Conservation (phyloP, 179 eudicot genomes). For the Gypsophila paniculata region DNA sequence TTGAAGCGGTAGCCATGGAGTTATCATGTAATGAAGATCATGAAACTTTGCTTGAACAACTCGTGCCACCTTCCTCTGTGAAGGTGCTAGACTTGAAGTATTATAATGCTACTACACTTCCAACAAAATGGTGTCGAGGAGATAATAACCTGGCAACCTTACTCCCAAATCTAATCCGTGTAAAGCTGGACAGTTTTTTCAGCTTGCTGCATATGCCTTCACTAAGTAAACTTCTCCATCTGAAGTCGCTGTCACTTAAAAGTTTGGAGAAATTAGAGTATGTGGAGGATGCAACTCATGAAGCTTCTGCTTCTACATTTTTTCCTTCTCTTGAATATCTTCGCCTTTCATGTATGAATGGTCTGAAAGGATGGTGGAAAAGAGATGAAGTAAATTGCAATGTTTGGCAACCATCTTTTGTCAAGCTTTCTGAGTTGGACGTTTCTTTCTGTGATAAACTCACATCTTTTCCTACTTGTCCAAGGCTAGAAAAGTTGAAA, state of each 20-base stretch:
- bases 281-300: conserved; percentile 19
- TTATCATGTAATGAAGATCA: neutral
- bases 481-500: neutral
- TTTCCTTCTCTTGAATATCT: conserved; percentile 16
- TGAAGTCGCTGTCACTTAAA: neutral
- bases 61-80: conserved; percentile 7
- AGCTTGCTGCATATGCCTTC: conserved; percentile 16
- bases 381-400: neutral
- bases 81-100: neutral
- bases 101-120: neutral
- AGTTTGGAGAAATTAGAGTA: conserved; percentile 12
- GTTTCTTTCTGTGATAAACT: neutral
- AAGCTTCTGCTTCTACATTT: neutral
- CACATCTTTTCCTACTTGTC: neutral
- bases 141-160: neutral
- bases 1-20: neutral
- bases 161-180: conserved; percentile 14
- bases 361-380: conserved; percentile 15
- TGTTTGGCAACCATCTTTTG: neutral
- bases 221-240: conserved; percentile 12
- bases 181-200: neutral
- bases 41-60: neutral
- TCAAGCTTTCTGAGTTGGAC: neutral
- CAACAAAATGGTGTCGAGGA: conserved; percentile 9
- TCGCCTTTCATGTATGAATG: neutral